phyloP scores from a whole-genome alignment of 2,329 filamentous ascomycete species.

The Fusarium compactum region DNA sequence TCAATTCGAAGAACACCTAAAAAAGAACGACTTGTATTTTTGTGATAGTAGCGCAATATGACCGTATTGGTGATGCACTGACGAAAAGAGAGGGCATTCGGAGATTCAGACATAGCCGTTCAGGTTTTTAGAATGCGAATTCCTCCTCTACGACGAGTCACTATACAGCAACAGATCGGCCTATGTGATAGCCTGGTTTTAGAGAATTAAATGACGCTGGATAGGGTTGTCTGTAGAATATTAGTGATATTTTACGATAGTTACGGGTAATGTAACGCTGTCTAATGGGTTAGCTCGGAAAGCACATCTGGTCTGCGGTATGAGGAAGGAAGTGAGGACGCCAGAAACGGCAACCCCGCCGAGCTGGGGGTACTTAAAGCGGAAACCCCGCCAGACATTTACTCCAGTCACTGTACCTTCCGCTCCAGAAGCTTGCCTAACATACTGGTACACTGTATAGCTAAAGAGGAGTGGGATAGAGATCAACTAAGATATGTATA shows the following conservation, averaged over 20 bases:
- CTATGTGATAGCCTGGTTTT: not conserved
- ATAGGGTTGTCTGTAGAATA: too few relatives aligned
- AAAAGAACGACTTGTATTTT: not conserved
- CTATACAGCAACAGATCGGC: not conserved
- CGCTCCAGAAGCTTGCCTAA: not conserved
- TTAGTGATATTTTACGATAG: too few relatives aligned
- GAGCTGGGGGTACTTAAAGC: not conserved
- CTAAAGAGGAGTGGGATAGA: not conserved
- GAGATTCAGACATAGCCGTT: not conserved
- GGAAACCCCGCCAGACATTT: not conserved
- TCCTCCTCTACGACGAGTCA: not conserved
- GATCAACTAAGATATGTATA: not conserved
- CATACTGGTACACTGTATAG: not conserved
- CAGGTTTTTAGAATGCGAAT: not conserved
- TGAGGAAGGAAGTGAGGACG: not conserved
- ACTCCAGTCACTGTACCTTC: not conserved
- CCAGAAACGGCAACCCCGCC: not conserved
- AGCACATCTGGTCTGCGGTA: not conserved
- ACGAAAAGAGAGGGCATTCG: not conserved
- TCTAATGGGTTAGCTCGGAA: not conserved
- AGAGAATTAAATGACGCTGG: too few relatives aligned
- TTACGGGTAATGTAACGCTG: too few relatives aligned
- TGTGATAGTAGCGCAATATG: fast-evolving
- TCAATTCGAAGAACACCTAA: not conserved
- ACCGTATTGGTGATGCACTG: not conserved